Base-by-base conservation (phyloP, 176 grass and related monocot species). In the Rhynchospora tenuis region DNA sequence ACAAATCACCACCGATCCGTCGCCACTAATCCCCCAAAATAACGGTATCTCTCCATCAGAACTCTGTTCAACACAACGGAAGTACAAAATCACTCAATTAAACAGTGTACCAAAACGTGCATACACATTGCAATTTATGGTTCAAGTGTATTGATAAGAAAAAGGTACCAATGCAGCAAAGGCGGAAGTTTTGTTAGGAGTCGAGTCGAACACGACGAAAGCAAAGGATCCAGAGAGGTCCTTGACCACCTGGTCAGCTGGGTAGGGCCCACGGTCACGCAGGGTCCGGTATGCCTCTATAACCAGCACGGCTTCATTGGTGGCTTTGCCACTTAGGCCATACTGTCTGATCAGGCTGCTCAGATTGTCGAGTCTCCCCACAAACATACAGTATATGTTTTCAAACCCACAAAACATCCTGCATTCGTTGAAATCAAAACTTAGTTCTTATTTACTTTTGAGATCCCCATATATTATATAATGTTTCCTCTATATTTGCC, bases 191-290 rank as follows among this genome's bases (percentile, higher is more conserved):
- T 82, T 19, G 22, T 91, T 85, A 28, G 89, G 80, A 54, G 84
- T 83, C 79, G 86, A 86, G 82, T 98, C 95, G 84, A 94, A 98
- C 66, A 98, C 87, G 62, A 95, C 90, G 79, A 98, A 98, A 75
- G 92, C 92, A 57, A 95, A 98, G 28, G 90, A 87, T 7, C 95
- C 95, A 0, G 79, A 75, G 9, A 98, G 84, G 86, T 98, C 95
- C 91, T 98, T 95, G 57, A 98, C 72, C 38, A 94, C 95, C 89
- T 98, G 92, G 89, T 98, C 95, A 29, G 92, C 95, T 0, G 95
- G 95, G 88, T 98, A 98, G 0, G 95, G 95, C 1, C 95, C 95
- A 1, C 95, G 86, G 90, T 98, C 95, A 80, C 95, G 90, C 5
- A 98, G 90, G 2, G 95, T 98, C 54, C 95, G 89, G 92, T 95